A percentile compares a stretch with the other conserved stretches of the same genome.
These are phyloP conservation scores for Cladosporium halotolerans DNA, from an alignment of 2,329 filamentous ascomycete genomes.

Conservation along the genomic window DNA sequence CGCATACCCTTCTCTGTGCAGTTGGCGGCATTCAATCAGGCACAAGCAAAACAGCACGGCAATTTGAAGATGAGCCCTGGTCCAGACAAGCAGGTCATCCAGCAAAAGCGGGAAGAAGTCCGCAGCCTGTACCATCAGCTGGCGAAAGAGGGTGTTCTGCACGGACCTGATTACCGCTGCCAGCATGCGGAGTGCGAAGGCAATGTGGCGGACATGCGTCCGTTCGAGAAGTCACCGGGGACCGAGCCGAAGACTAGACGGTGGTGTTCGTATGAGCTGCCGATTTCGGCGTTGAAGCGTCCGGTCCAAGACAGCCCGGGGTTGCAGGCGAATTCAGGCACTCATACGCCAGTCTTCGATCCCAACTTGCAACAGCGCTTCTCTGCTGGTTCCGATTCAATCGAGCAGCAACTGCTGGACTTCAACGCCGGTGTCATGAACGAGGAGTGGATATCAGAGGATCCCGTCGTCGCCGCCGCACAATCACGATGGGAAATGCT, in stretches of 20 bases:
- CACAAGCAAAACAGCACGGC: constrained; percentile 11
- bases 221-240: constrained; percentile 13
- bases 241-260: constrained; percentile 12
- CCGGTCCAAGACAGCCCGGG: not conserved
- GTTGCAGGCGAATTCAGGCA: not conserved
- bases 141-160: constrained; percentile 19
- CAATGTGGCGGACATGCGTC: constrained; percentile 23
- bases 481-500: constrained; percentile 8
- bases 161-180: constrained; percentile 17
- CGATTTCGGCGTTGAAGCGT: not conserved
- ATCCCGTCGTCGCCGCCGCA: not conserved
- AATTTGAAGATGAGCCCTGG: constrained; percentile 11
- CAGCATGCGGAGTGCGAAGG: constrained; percentile 20
- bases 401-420: too few relatives aligned
- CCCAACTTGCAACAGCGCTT: not conserved
- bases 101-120: constrained; percentile 13
- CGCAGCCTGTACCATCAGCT: constrained; percentile 18
- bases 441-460: not conserved
- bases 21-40: constrained; percentile 25
- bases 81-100: constrained; percentile 10
- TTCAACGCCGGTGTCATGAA: too few relatives aligned
- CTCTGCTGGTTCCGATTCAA: too few relatives aligned
- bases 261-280: constrained; percentile 23
- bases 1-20: constrained; percentile 30
- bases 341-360: not conserved